Evolutionary conservation across 75 land plant genomes (phyloP).

Genomic region (Cryptomeria japonica): DNA sequence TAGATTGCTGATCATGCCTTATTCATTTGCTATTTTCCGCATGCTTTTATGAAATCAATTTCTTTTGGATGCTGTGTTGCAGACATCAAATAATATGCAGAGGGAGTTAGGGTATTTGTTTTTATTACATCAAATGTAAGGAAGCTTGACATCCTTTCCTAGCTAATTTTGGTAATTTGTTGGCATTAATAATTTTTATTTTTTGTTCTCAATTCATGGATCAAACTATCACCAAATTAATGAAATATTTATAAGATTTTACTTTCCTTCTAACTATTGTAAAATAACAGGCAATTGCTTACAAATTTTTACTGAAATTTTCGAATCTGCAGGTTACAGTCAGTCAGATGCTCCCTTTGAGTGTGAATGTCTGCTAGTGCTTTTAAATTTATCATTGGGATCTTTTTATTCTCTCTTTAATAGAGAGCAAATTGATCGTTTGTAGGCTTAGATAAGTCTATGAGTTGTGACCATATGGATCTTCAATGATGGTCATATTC

Average conservation of each 20-base stretch:
- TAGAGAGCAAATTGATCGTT: not conserved
- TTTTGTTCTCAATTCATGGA: not conserved
- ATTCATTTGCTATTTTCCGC: not conserved
- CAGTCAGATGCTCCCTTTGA: not conserved
- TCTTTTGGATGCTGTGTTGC: not conserved
- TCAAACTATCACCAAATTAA: not conserved
- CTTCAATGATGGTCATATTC: not conserved
- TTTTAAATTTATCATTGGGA: not conserved
- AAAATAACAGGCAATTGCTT: not conserved
- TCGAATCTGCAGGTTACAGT: not conserved
- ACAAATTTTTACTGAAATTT: not conserved
- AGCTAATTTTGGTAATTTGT: not conserved
- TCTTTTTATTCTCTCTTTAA: not conserved
- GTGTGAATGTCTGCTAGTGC: not conserved
- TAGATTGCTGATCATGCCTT: not conserved
- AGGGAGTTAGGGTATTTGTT: not conserved
- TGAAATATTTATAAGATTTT: not conserved
- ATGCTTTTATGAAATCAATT: not conserved
- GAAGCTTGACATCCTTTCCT: not conserved
- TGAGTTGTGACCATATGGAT: not conserved
- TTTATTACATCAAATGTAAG: not conserved
- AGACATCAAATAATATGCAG: not conserved
- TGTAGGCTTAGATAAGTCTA: not conserved
- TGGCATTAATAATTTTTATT: not conserved
- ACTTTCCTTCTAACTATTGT: not conserved